Evolutionary conservation across 208 protist species (phyloP).

Genomic region (Acanthamoeba sp.): DNA sequence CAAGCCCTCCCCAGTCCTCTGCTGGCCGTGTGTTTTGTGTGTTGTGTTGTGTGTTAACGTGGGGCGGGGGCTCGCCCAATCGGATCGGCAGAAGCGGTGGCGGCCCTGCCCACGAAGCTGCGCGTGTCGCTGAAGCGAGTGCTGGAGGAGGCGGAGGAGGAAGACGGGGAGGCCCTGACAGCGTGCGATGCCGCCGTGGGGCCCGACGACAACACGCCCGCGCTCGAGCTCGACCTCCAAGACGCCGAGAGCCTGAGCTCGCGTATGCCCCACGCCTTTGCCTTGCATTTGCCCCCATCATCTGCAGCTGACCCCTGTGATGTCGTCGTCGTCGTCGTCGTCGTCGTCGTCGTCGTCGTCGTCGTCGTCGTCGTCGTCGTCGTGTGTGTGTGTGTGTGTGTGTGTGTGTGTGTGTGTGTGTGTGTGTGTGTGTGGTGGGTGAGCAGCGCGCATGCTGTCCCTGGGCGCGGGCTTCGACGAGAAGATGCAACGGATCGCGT

Average conservation of each 20-base stretch:
- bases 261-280: background rate
- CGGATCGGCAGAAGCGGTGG: background rate
- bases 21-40: no score
- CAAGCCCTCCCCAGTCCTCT: no score
- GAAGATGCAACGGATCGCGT: conserved; percentile 39
- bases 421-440: no score
- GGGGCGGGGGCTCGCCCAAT: no score
- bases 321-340: no score
- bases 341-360: no score
- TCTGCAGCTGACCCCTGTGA: no score
- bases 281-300: background rate
- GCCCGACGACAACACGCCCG: background rate
- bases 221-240: background rate
- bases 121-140: background rate
- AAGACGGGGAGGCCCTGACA: background rate
- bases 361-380: no score
- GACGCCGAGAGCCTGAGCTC: conserved; percentile 29
- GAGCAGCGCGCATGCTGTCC: conserved; percentile 30
- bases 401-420: no score
- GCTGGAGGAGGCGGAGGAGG: background rate
- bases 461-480: conserved; percentile 43
- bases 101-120: background rate
- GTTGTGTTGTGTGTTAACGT: no score
- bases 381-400: no score
- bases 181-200: background rate